Evolutionary conservation across 2,329 filamentous ascomycete genomes (phyloP).

Genomic region (Pyricularia pennisetigena): DNA sequence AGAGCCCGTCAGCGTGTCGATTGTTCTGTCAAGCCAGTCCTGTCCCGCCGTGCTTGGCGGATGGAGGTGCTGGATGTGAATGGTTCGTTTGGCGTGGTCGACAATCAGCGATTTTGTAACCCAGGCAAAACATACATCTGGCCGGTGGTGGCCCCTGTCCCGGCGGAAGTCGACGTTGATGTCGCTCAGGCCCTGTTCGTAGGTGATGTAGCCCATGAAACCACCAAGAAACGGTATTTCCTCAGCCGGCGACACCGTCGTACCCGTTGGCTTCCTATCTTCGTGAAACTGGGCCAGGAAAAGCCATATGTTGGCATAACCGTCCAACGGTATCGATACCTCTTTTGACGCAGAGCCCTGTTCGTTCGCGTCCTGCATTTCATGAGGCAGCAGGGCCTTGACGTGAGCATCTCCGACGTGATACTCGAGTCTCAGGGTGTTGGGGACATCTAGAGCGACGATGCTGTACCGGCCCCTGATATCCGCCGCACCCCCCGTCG

Average conservation of each 20-base stretch:
- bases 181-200: conserved; percentile 66
- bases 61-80: conserved; percentile 60
- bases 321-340: conserved; percentile 14
- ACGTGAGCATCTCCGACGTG: conserved; percentile 34
- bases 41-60: conserved; percentile 19
- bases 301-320: conserved; percentile 31
- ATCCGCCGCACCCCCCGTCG: conserved; percentile 27
- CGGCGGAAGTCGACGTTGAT: conserved; percentile 33
- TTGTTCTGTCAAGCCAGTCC: conserved; percentile 34
- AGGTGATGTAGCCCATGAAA: conserved; percentile 75
- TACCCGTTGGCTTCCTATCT: not conserved
- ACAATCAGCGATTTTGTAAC: conserved; percentile 68
- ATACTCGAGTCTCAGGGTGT: conserved; percentile 49
- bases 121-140: conserved; percentile 70
- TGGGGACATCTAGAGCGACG: conserved; percentile 53
- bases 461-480: conserved; percentile 61
- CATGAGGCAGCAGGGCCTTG: conserved; percentile 16
- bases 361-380: not conserved
- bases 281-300: conserved; percentile 36
- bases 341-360: conserved; percentile 8
- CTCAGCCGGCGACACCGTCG: conserved; percentile 5
- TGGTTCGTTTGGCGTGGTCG: conserved; percentile 53
- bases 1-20: conserved; percentile 18
- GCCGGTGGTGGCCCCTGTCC: conserved; percentile 31
- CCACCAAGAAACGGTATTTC: conserved; percentile 65